A percentile compares a stretch with the other conserved stretches of the same genome.
Conservation (phyloP, 2,329 filamentous ascomycete species). For the Aureobasidium mangrovei region DNA sequence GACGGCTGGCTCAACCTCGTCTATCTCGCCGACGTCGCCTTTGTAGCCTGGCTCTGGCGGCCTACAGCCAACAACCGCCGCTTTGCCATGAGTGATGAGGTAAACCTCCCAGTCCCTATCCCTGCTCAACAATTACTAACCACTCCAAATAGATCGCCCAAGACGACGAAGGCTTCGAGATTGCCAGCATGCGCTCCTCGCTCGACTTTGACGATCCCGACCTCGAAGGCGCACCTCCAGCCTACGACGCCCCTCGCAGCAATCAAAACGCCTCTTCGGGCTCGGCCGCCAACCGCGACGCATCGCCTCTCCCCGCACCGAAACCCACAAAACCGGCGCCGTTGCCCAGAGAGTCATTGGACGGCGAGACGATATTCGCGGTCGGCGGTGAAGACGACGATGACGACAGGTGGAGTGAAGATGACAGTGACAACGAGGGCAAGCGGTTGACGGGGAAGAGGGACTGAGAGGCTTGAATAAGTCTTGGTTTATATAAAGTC, state of each 20-base stretch:
- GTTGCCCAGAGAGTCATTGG: conserved; percentile 53
- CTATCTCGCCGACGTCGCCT: conserved; percentile 86
- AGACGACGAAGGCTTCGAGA: conserved; percentile 97
- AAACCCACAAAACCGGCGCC: conserved; percentile 39
- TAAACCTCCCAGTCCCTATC: conserved; percentile 28
- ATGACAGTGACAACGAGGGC: conserved; percentile 41
- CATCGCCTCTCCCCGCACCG: conserved; percentile 46
- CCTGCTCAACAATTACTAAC: neutral
- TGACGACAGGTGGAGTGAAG: conserved; percentile 70
- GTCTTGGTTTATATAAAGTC: too few species aligned
- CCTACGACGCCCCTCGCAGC: conserved; percentile 16
- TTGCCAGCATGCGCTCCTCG: conserved; percentile 77
- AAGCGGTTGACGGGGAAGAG: conserved; percentile 43
- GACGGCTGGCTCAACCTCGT: conserved; percentile 97
- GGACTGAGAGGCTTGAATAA: conserved; percentile 6
- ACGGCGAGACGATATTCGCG: conserved; percentile 93
- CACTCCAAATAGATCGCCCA: conserved; percentile 60
- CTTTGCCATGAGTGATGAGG: conserved; percentile 98
- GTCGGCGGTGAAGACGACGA: conserved; percentile 67
- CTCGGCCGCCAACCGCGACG: conserved; percentile 24
- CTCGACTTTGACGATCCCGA: conserved; percentile 53
- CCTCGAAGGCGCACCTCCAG: conserved; percentile 26
- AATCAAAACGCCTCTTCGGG: neutral
- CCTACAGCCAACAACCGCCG: conserved; percentile 93
- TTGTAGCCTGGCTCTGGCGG: conserved; percentile 91